Percentiles rank a stretch among this genome's conserved stretches.
Conservation (phyloP, 2,329 filamentous ascomycete genomes). For the Colletotrichum somersetense region DNA sequence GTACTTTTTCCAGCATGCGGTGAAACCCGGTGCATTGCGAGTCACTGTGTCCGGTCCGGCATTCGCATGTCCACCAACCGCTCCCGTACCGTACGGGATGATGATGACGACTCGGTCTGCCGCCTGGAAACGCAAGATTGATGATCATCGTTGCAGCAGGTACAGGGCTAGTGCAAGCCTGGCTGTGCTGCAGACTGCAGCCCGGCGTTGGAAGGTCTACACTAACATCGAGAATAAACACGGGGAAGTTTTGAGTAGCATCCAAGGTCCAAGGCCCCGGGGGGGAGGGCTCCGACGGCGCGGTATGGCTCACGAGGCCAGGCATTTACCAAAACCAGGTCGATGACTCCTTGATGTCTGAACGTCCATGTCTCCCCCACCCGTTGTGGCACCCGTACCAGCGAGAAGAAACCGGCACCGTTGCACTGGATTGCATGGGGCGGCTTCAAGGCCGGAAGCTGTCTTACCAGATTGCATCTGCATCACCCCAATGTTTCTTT, state of each 20-base stretch:
- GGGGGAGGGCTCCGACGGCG: slow-evolving; percentile 24
- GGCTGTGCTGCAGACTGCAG: background rate
- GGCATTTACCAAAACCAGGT: slow-evolving; percentile 29
- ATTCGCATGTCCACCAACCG: background rate
- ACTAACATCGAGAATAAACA: slow-evolving; percentile 24
- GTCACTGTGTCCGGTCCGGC: background rate
- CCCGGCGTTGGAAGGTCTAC: slow-evolving; percentile 15
- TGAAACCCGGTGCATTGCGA: background rate
- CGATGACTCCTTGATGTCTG: slow-evolving; percentile 38
- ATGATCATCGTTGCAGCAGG: slow-evolving; percentile 31
- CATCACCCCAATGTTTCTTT: background rate
- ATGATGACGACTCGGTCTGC: slow-evolving; percentile 34
- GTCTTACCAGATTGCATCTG: slow-evolving; percentile 3
- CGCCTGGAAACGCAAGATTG: slow-evolving; percentile 31
- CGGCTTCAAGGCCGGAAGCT: slow-evolving; percentile 11
- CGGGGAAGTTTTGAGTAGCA: slow-evolving; percentile 32
- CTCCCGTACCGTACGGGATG: background rate
- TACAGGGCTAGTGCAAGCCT: slow-evolving; percentile 14
- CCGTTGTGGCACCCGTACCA: slow-evolving; percentile 4
- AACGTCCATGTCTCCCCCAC: background rate
- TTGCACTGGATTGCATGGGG: slow-evolving; percentile 32
- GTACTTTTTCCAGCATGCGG: background rate
- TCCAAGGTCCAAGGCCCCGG: slow-evolving; percentile 3
- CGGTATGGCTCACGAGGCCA: slow-evolving; percentile 3
- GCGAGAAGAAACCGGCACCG: slow-evolving; percentile 42